Conservation (phyloP, 2,329 filamentous ascomycete genomes). For the Macroventuria anomochaeta region DNA sequence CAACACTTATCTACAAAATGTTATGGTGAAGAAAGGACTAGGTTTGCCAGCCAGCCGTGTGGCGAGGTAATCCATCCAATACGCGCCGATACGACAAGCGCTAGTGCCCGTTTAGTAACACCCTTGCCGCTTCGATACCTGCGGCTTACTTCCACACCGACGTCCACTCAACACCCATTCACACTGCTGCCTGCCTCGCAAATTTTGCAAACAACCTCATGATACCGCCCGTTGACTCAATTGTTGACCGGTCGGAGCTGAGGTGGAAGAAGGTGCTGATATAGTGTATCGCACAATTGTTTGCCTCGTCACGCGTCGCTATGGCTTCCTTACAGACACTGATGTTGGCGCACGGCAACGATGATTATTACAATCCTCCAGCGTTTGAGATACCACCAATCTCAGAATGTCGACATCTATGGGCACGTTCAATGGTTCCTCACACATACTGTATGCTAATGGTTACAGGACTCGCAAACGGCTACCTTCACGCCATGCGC, state of each 20-base stretch:
- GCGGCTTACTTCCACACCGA: slow-evolving; percentile 17
- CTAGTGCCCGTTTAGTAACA: slow-evolving; percentile 10
- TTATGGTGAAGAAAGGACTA: neutral
- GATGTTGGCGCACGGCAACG: slow-evolving; percentile 17
- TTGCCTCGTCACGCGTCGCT: slow-evolving; percentile 6
- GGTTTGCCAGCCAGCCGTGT: neutral
- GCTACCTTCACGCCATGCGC: slow-evolving; percentile 53
- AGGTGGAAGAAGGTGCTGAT: slow-evolving; percentile 30
- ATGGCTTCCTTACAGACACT: slow-evolving; percentile 40
- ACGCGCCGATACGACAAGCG: slow-evolving; percentile 2
- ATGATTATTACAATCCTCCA: neutral
- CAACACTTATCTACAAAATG: neutral
- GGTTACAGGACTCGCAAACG: slow-evolving; percentile 39
- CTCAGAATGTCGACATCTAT: slow-evolving; percentile 36
- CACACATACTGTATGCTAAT: slow-evolving; percentile 15
- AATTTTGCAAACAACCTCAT: slow-evolving; percentile 18
- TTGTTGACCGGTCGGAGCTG: slow-evolving; percentile 25
- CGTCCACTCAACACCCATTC: neutral
- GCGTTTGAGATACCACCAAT: slow-evolving; percentile 26
- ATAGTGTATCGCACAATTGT: slow-evolving; percentile 17
- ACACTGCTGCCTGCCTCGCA: slow-evolving; percentile 11
- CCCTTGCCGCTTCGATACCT: slow-evolving; percentile 3
- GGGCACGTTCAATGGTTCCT: slow-evolving; percentile 25
- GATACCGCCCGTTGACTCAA: slow-evolving; percentile 17
- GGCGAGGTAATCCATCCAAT: slow-evolving; percentile 5